Conservation (phyloP, 192 early-diverging fungal species). For the Mortierella alpina region DNA sequence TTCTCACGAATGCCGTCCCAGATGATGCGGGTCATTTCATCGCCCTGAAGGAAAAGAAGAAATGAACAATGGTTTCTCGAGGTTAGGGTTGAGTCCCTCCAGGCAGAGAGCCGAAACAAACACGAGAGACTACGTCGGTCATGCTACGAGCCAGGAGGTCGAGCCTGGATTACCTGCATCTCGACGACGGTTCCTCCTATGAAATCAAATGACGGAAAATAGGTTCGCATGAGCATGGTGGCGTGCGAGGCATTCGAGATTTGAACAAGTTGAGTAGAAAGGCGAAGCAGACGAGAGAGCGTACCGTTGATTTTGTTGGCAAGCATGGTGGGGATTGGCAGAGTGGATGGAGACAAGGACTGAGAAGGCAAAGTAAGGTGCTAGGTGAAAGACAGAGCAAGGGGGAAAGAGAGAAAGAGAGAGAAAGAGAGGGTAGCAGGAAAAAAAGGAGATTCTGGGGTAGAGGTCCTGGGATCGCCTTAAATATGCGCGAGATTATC, state of each 20-base stretch:
- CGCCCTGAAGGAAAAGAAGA: constrained; percentile 76
- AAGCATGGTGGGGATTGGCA: constrained; percentile 16
- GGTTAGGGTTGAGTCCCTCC: too few species aligned
- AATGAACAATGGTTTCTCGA: not conserved
- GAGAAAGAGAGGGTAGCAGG: constrained; percentile 2
- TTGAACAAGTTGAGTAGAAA: not conserved
- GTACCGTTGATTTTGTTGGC: constrained; percentile 53
- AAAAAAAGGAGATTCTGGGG: constrained; percentile 9
- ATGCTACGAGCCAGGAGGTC: not conserved
- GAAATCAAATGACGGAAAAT: not conserved
- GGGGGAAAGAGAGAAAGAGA: not conserved
- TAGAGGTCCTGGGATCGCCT: not conserved
- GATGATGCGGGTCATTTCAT: constrained; percentile 99
- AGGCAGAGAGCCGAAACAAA: too few species aligned
- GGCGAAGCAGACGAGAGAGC: not conserved
- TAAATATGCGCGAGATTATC: not conserved
- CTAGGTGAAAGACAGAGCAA: not conserved
- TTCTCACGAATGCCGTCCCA: constrained; percentile 96
- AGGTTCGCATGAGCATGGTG: not conserved
- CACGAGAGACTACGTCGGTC: not conserved
- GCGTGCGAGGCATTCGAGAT: not conserved
- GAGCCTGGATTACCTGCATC: constrained; percentile 43
- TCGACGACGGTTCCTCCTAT: constrained; percentile 56
- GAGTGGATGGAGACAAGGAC: constrained; percentile 1
- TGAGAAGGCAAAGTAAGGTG: not conserved